These are phyloP conservation scores for Pseudopithomyces maydicus DNA, from an alignment of 2,329 filamentous ascomycete species.

Conservation along the genomic window DNA sequence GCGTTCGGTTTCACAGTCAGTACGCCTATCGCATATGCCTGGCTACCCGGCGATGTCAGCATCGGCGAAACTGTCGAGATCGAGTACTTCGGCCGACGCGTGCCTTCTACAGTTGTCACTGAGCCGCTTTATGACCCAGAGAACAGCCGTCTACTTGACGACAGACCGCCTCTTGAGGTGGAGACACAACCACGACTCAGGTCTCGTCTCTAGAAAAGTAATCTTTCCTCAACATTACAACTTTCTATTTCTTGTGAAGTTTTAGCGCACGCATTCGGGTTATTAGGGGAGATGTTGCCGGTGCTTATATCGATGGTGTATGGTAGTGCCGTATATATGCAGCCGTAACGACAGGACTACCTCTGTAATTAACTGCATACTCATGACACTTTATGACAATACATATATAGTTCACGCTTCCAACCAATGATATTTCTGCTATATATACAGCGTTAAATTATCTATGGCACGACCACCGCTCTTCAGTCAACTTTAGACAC, in stretches of 20 bases:
- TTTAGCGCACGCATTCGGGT: neutral
- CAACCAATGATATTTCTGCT: too few relatives aligned
- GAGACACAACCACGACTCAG: slow-evolving; percentile 28
- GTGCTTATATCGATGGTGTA: too few relatives aligned
- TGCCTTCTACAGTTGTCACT: slow-evolving; percentile 58
- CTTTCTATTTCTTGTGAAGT: neutral
- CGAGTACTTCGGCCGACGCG: slow-evolving; percentile 64
- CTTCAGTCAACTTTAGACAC: neutral
- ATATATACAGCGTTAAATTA: too few relatives aligned
- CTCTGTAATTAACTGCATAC: too few relatives aligned
- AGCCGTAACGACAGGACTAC: too few relatives aligned
- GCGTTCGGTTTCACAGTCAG: slow-evolving; percentile 65
- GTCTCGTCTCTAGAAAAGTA: slow-evolving; percentile 18
- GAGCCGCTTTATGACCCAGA: slow-evolving; percentile 57
- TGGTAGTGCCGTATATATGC: too few relatives aligned
- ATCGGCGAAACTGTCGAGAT: slow-evolving; percentile 62
- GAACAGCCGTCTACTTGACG: slow-evolving; percentile 42
- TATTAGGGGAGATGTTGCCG: too few relatives aligned
- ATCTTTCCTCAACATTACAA: neutral
- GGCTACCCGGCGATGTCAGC: slow-evolving; percentile 54
- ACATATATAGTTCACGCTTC: neutral
- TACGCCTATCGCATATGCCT: slow-evolving; percentile 65
- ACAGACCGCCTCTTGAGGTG: slow-evolving; percentile 16
- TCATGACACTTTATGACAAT: too few relatives aligned
- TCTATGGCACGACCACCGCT: too few relatives aligned